Conservation (phyloP, 306 rosid species). For the Bauhinia variegata region DNA sequence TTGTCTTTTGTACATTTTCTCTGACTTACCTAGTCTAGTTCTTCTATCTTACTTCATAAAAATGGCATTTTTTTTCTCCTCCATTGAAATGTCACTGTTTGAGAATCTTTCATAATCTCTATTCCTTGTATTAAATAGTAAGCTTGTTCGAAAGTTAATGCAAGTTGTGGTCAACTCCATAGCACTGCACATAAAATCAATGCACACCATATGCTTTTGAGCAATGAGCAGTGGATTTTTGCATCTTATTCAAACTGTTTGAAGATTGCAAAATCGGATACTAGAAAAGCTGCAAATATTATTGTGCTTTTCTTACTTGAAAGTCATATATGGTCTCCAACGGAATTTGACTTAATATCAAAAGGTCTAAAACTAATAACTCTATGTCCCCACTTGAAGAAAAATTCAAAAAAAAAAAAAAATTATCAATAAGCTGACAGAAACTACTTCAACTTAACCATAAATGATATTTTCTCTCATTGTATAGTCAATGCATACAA, state of each 20-base stretch:
- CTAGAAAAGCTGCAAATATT: background rate
- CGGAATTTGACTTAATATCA: constrained; percentile 13
- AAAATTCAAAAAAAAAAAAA: background rate
- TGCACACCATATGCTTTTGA: background rate
- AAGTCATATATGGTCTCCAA: background rate
- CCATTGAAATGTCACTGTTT: too few relatives aligned
- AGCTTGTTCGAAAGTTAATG: too few relatives aligned
- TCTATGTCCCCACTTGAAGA: background rate
- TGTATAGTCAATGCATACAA: too few relatives aligned
- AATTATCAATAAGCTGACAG: too few relatives aligned
- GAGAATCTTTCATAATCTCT: too few relatives aligned
- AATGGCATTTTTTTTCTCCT: too few relatives aligned
- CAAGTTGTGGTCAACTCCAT: background rate
- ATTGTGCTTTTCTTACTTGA: background rate
- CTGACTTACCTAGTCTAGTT: too few relatives aligned
- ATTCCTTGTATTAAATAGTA: too few relatives aligned
- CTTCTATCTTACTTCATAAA: too few relatives aligned
- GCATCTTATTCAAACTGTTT: constrained; percentile 13
- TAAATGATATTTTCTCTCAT: too few relatives aligned
- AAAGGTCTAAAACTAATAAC: background rate
- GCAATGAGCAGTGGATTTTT: background rate
- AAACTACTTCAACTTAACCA: too few relatives aligned
- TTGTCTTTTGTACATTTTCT: too few relatives aligned
- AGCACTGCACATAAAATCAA: constrained; percentile 22
- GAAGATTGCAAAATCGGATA: background rate